Percentiles rank a stretch among this genome's conserved stretches.
Conservation (phyloP, 2,329 filamentous ascomycete species). For the Hypoxylon sp. region DNA sequence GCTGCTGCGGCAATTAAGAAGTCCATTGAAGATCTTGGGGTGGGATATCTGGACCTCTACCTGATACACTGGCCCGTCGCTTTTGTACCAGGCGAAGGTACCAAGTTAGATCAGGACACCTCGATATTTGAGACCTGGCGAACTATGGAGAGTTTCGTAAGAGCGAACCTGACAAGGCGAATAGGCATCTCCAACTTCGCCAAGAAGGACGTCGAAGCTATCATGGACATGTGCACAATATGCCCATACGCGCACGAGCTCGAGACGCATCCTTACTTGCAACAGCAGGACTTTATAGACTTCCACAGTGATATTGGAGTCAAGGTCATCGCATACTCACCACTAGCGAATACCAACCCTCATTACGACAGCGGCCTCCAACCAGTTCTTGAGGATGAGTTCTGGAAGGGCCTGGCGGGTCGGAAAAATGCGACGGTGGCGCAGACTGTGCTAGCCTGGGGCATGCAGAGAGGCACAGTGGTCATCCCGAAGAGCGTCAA, state of each 20-base stretch:
- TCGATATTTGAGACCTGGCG: conserved; percentile 64
- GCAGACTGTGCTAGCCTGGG: conserved; percentile 62
- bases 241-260: conserved; percentile 70
- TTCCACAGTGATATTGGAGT: conserved; percentile 59
- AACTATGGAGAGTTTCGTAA: conserved; percentile 67
- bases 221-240: conserved; percentile 58
- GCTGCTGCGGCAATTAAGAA: conserved; percentile 60
- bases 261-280: conserved; percentile 64
- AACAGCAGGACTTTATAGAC: conserved; percentile 61
- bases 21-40: conserved; percentile 60
- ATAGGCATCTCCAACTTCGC: conserved; percentile 74
- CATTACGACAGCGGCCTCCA: conserved; percentile 54
- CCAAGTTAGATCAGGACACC: conserved; percentile 47
- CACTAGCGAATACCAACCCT: conserved; percentile 65
- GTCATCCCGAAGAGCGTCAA: conserved; percentile 65
- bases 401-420: conserved; percentile 54
- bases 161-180: conserved; percentile 63
- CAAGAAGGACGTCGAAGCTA: conserved; percentile 52
- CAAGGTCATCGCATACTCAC: conserved; percentile 59
- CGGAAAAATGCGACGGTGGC: conserved; percentile 57
- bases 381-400: conserved; percentile 56
- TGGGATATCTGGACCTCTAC: conserved; percentile 65
- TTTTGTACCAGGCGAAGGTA: conserved; percentile 49
- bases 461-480: conserved; percentile 57
- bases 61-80: conserved; percentile 59